These are phyloP conservation scores for Ceratocystis lukuohia DNA, from an alignment of 2,329 filamentous ascomycete genomes.

Conservation along the genomic window DNA sequence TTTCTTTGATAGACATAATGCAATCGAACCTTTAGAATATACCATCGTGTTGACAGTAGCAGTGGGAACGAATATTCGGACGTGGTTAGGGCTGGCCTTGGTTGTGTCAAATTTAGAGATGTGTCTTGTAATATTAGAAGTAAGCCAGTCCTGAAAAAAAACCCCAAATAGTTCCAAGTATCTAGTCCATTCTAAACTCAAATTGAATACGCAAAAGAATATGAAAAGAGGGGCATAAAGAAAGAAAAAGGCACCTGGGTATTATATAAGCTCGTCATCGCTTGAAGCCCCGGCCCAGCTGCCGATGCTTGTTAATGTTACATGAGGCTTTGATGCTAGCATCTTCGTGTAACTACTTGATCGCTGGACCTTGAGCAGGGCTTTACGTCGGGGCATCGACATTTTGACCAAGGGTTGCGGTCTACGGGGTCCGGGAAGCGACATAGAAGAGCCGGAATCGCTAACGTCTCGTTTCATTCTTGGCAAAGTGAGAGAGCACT, in stretches of 20 bases:
- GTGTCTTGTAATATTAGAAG: too few relatives aligned
- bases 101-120: too few relatives aligned
- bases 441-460: neutral
- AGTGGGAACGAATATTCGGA: neutral
- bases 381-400: conserved; percentile 5
- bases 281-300: conserved; percentile 13
- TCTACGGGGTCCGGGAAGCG: neutral
- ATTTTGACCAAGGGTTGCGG: conserved; percentile 1
- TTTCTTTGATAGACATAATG: neutral
- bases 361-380: neutral
- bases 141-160: too few relatives aligned
- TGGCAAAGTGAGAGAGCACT: neutral
- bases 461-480: neutral
- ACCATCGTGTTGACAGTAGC: neutral
- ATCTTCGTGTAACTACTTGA: neutral
- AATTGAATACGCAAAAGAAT: neutral
- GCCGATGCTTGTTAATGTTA: conserved; percentile 9
- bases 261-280: conserved; percentile 16
- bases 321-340: neutral
- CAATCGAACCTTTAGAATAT: neutral
- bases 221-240: neutral
- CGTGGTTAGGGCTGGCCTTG: neutral
- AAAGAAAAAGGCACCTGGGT: neutral
- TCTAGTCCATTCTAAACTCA: neutral
- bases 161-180: too few relatives aligned